Evolutionary conservation across 768 basidiomycete genomes (phyloP).

Genomic region (Macrolepiota albuminosa): DNA sequence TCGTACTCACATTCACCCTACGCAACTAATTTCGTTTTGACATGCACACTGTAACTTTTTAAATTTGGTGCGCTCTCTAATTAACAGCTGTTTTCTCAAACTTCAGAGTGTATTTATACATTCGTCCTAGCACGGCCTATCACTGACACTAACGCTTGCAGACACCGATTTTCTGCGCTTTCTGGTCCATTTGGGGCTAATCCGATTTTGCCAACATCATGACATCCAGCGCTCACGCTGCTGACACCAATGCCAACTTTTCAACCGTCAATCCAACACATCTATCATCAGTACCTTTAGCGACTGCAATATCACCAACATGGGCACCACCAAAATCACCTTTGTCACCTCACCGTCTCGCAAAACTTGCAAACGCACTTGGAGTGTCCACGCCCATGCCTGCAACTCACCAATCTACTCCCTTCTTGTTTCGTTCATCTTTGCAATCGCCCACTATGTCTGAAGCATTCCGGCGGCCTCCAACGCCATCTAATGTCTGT

Average conservation of each 20-base stretch:
- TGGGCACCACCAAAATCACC: constrained; percentile 72
- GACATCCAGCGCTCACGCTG: constrained; percentile 19
- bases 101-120: constrained; percentile 6
- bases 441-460: constrained; percentile 26
- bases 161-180: neutral
- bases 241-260: constrained; percentile 16
- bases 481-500: constrained; percentile 44
- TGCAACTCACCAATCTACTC: constrained; percentile 29
- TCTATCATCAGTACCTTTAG: constrained; percentile 17
- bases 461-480: constrained; percentile 42
- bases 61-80: neutral
- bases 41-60: constrained; percentile 6
- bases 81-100: constrained; percentile 6
- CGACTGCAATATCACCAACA: constrained; percentile 29
- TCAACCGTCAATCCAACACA: constrained; percentile 21
- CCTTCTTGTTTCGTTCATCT: constrained; percentile 30
- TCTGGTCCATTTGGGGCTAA: neutral
- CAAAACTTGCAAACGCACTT: constrained; percentile 81
- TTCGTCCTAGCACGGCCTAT: constrained; percentile 4
- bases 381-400: constrained; percentile 76
- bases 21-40: constrained; percentile 3
- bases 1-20: neutral
- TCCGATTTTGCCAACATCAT: constrained; percentile 14
- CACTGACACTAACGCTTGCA: neutral
- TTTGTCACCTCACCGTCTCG: constrained; percentile 70